Conservation (phyloP, 1,139 yeast species). For the Arxiozyma telluris region DNA sequence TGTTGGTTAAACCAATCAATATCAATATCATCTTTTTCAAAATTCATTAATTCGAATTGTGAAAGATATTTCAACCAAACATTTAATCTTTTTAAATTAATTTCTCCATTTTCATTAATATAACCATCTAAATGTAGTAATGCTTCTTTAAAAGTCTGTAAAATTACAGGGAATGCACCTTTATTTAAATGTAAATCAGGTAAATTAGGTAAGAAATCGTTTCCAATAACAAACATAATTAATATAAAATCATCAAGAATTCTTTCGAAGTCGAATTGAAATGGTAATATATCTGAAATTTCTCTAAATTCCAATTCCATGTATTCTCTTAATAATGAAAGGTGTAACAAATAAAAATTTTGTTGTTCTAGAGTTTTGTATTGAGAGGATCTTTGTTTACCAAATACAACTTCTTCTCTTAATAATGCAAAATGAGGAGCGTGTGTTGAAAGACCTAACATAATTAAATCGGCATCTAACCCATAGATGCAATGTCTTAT, state of each 20-base stretch:
- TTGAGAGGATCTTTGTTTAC: slow-evolving; percentile 42
- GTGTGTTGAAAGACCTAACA: slow-evolving; percentile 93
- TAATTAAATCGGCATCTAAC: slow-evolving; percentile 92
- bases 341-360: slow-evolving; percentile 72
- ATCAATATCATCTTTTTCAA: slow-evolving; percentile 71
- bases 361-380: slow-evolving; percentile 64
- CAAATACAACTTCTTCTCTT: slow-evolving; percentile 94
- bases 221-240: slow-evolving; percentile 90
- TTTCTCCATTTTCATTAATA: slow-evolving; percentile 71
- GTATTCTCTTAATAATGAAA: slow-evolving; percentile 84
- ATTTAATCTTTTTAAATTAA: slow-evolving; percentile 62
- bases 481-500: slow-evolving; percentile 95
- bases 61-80: slow-evolving; percentile 65
- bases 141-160: slow-evolving; percentile 79
- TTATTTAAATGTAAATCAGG: slow-evolving; percentile 90
- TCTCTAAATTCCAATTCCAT: slow-evolving; percentile 76
- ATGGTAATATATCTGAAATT: slow-evolving; percentile 50
- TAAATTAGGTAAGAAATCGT: slow-evolving; percentile 95
- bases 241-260: slow-evolving; percentile 87
- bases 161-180: slow-evolving; percentile 88
- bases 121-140: slow-evolving; percentile 73
- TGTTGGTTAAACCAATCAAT: slow-evolving; percentile 86
- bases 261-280: slow-evolving; percentile 79
- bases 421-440: slow-evolving; percentile 92
- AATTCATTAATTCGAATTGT: slow-evolving; percentile 69